Percentiles rank a stretch among this genome's conserved stretches.
phyloP scores from a whole-genome alignment of 306 rosid genomes.

The Malus sieversii region DNA sequence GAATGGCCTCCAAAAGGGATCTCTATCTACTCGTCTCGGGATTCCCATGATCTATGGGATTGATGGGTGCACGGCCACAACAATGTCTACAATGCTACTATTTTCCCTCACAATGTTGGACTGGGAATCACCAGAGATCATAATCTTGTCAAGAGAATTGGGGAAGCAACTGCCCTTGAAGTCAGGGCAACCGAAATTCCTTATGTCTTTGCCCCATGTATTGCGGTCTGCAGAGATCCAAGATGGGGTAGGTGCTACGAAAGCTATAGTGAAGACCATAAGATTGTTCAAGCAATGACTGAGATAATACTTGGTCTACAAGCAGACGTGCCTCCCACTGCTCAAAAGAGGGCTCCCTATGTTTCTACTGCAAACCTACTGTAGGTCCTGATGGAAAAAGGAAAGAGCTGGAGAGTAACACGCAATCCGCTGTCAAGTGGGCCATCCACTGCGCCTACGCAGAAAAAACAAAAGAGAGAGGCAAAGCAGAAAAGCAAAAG shows the following conservation, averaged over 20 bases:
- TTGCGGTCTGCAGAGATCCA: slow-evolving; percentile 98
- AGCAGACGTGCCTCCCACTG: slow-evolving; percentile 62
- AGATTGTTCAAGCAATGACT: slow-evolving; percentile 71
- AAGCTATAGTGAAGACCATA: slow-evolving; percentile 87
- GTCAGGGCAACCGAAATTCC: slow-evolving; percentile 97
- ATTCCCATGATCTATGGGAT: slow-evolving; percentile 98
- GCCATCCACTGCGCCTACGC: too few species aligned
- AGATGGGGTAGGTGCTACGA: slow-evolving; percentile 99
- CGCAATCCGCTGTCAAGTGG: too few species aligned
- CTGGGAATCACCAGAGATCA: slow-evolving; percentile 98
- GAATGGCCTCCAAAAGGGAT: slow-evolving; percentile 67
- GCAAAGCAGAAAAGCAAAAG: too few species aligned
- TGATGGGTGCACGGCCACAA: slow-evolving; percentile 95
- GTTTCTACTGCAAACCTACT: slow-evolving; percentile 62
- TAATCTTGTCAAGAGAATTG: slow-evolving; percentile 68
- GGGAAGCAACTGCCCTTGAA: slow-evolving; percentile 96
- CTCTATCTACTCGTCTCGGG: slow-evolving; percentile 78
- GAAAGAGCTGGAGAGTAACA: too few species aligned
- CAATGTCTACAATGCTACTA: slow-evolving; percentile 73
- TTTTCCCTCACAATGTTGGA: slow-evolving; percentile 92
- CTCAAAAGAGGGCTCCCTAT: slow-evolving; percentile 65
- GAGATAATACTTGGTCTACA: slow-evolving; percentile 95
- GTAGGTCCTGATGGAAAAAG: too few species aligned
- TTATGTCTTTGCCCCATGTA: slow-evolving; percentile 88
- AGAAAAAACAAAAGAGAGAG: too few species aligned